Conservation (phyloP, 768 basidiomycete species). For the Paxillus ammoniavirescens region DNA sequence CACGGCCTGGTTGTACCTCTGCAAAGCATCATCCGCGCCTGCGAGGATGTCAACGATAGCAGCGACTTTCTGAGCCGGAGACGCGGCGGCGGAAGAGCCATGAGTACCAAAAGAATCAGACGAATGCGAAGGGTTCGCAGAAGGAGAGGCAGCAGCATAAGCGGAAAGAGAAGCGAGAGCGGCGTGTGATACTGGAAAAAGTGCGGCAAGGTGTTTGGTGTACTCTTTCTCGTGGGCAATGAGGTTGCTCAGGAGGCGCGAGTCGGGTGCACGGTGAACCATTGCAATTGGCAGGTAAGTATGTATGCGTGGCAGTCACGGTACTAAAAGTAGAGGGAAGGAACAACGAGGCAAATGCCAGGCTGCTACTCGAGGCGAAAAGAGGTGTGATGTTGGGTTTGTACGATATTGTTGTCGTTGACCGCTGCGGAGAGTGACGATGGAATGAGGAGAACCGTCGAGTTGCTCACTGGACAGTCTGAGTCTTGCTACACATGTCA, state of each 20-base stretch:
- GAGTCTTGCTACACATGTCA: no score
- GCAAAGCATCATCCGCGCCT: conserved; percentile 66
- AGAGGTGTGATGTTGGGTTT: neutral
- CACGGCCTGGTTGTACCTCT: conserved; percentile 55
- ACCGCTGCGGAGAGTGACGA: neutral
- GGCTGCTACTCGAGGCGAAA: neutral
- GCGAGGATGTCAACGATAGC: conserved; percentile 58
- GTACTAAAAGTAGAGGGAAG: neutral
- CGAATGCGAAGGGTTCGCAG: conserved; percentile 43
- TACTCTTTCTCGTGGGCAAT: conserved; percentile 72
- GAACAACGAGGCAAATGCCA: neutral
- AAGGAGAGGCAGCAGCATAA: conserved; percentile 64
- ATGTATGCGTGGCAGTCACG: no score
- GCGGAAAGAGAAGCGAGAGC: conserved; percentile 68
- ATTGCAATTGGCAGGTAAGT: conserved; percentile 50
- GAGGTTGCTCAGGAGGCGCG: conserved; percentile 67
- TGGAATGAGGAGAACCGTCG: neutral
- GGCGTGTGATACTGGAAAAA: conserved; percentile 58
- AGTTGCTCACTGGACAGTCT: no score
- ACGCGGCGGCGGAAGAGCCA: conserved; percentile 27
- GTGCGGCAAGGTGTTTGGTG: conserved; percentile 52
- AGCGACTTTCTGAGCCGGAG: conserved; percentile 16
- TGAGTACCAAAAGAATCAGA: no score
- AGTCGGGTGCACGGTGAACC: conserved; percentile 75
- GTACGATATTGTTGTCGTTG: neutral